phyloP scores from a whole-genome alignment of 306 rosid genomes.

The Argentina anserina region DNA sequence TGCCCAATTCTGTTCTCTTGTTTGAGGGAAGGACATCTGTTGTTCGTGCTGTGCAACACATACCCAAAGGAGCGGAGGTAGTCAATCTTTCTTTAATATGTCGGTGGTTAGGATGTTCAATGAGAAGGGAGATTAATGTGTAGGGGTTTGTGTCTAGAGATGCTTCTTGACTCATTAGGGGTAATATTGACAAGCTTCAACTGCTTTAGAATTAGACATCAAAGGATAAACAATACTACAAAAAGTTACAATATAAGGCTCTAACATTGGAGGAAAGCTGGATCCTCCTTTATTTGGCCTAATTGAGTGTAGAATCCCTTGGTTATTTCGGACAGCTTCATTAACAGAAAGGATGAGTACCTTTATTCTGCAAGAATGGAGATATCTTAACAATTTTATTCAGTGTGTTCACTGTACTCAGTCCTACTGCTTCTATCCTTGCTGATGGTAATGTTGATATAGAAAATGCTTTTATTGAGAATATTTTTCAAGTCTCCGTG shows the following conservation, averaged over 20 bases:
- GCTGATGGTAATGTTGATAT: not conserved
- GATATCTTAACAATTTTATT: not conserved
- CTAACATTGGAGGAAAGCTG: not conserved
- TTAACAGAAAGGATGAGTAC: not conserved
- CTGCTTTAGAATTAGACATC: not conserved
- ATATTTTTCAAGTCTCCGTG: no score
- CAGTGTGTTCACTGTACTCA: not conserved
- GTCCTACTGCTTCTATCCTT: not conserved
- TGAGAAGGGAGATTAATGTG: slow-evolving; percentile 7
- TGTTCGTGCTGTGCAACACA: slow-evolving; percentile 71
- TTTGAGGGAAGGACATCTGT: slow-evolving; percentile 78
- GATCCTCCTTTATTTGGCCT: not conserved
- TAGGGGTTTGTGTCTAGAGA: not conserved
- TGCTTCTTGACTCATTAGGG: not conserved
- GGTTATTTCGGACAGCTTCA: not conserved
- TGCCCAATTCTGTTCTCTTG: slow-evolving; percentile 77
- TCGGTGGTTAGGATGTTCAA: not conserved
- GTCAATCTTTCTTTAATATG: slow-evolving; percentile 3
- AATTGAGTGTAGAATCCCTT: not conserved
- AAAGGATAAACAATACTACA: not conserved
- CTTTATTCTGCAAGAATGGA: not conserved
- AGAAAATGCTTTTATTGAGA: slow-evolving; percentile 1
- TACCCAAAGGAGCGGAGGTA: slow-evolving; percentile 77
- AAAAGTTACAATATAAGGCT: not conserved
- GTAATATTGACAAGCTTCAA: not conserved